A percentile compares a stretch with the other conserved stretches of the same genome.
phyloP scores from a whole-genome alignment of 345 rosid genomes.

The Rhodamnia rubescens region DNA sequence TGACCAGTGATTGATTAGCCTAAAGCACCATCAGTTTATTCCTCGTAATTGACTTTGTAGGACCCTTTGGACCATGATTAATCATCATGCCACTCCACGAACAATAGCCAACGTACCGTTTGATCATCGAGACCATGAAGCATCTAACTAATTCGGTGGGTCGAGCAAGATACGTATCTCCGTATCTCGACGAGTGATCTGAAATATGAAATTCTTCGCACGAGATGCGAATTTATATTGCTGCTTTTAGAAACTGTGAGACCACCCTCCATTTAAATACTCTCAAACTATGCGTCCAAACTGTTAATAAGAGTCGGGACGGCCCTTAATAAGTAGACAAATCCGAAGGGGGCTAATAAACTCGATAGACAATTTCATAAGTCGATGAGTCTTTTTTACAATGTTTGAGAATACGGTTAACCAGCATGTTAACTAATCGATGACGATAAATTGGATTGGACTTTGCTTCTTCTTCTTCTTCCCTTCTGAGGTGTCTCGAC shows the following conservation, averaged over 20 bases:
- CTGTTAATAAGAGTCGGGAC: background rate
- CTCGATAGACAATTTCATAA: no score
- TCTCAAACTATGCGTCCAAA: background rate
- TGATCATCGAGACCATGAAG: background rate
- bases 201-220: background rate
- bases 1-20: background rate
- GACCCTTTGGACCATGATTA: background rate
- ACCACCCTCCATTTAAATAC: no score
- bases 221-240: no score
- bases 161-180: no score
- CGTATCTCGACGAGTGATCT: accelerated
- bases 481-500: no score
- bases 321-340: accelerated
- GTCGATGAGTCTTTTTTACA: no score
- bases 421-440: no score
- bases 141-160: background rate
- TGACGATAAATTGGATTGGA: no score
- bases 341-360: background rate
- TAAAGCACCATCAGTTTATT: background rate
- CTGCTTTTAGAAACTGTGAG: no score
- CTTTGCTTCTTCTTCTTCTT: no score
- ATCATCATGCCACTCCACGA: background rate
- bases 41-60: background rate
- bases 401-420: no score
- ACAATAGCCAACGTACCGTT: accelerated